Percentiles rank a stretch among this genome's conserved stretches.
These are phyloP conservation scores for Aquilaria agallochum DNA, from an alignment of 441 rosid genomes.

Conservation along the genomic window DNA sequence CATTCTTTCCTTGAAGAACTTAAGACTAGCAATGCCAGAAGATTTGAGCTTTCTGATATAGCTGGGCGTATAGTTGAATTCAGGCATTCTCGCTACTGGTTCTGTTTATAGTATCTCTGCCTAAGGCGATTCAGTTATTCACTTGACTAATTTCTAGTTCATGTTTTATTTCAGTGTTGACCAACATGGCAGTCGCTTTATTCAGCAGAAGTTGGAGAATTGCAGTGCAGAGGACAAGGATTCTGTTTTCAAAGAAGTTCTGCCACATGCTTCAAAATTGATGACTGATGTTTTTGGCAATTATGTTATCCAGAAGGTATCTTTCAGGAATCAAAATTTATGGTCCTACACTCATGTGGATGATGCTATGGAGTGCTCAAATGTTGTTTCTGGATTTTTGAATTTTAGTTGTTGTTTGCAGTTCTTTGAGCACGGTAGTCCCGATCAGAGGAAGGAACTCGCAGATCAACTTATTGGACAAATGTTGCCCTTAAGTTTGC, in stretches of 20 bases:
- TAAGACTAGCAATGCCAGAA: constrained; percentile 58
- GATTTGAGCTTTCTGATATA: constrained; percentile 65
- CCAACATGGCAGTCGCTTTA: constrained; percentile 82
- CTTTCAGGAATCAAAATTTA: not conserved
- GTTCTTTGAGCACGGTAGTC: constrained; percentile 72
- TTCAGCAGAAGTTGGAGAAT: constrained; percentile 70
- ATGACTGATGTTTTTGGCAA: constrained; percentile 81
- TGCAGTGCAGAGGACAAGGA: constrained; percentile 58
- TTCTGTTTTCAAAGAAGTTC: constrained; percentile 62
- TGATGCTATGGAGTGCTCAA: not conserved
- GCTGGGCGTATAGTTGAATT: constrained; percentile 70
- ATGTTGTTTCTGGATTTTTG: constrained; percentile 15
- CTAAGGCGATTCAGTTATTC: constrained; percentile 10
- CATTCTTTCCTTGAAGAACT: constrained; percentile 75
- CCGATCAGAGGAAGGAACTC: constrained; percentile 60
- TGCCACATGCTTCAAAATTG: constrained; percentile 61
- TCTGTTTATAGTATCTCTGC: constrained; percentile 14
- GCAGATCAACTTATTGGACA: constrained; percentile 61
- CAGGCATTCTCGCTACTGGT: constrained; percentile 40
- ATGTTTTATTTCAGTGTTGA: constrained; percentile 50
- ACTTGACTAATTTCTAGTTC: constrained; percentile 14
- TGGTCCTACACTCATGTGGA: not conserved
- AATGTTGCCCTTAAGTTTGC: constrained; percentile 66
- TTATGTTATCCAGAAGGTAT: constrained; percentile 72
- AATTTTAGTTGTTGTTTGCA: constrained; percentile 26